These are phyloP conservation scores for Echinochloa phyllopogon DNA, from an alignment of 176 grass and related monocot genomes.

Conservation along the genomic window DNA sequence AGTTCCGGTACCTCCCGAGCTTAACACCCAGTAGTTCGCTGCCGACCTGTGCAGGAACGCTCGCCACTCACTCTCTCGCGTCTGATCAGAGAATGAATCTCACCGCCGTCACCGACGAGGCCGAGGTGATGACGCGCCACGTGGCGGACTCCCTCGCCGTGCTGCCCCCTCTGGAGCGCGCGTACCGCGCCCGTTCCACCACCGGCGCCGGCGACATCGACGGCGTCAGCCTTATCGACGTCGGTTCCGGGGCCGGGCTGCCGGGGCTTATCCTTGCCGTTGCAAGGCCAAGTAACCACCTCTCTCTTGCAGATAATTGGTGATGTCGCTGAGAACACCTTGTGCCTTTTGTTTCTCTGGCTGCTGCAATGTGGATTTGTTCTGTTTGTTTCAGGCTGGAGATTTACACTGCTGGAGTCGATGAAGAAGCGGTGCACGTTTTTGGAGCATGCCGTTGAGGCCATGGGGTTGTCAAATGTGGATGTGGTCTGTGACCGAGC, in stretches of 20 bases:
- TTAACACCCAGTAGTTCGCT: background rate
- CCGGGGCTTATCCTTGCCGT: constrained; percentile 79
- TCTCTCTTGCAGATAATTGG: background rate
- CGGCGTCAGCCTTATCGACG: constrained; percentile 69
- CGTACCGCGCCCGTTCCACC: constrained; percentile 49
- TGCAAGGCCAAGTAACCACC: constrained; percentile 63
- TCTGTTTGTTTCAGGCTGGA: constrained; percentile 62
- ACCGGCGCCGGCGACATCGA: constrained; percentile 33
- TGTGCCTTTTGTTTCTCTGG: background rate
- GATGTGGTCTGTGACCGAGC: constrained; percentile 78
- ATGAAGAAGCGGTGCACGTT: constrained; percentile 78
- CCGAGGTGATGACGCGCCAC: constrained; percentile 87
- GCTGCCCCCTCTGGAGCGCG: constrained; percentile 60
- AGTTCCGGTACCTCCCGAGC: background rate
- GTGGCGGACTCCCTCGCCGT: constrained; percentile 75
- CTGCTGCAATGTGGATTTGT: background rate
- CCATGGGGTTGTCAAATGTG: constrained; percentile 78
- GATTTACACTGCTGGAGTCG: constrained; percentile 78
- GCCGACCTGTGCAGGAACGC: background rate
- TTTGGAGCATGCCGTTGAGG: constrained; percentile 69
- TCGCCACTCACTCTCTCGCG: constrained; percentile 9
- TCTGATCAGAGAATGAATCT: constrained; percentile 85
- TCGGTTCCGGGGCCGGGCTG: constrained; percentile 78
- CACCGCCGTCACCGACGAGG: constrained; percentile 74
- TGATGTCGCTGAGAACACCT: background rate